Evolutionary conservation across 2,329 filamentous ascomycete genomes (phyloP), one percentile per base, ranked within the genome.

Genomic region (Alternaria gaisen): DNA sequence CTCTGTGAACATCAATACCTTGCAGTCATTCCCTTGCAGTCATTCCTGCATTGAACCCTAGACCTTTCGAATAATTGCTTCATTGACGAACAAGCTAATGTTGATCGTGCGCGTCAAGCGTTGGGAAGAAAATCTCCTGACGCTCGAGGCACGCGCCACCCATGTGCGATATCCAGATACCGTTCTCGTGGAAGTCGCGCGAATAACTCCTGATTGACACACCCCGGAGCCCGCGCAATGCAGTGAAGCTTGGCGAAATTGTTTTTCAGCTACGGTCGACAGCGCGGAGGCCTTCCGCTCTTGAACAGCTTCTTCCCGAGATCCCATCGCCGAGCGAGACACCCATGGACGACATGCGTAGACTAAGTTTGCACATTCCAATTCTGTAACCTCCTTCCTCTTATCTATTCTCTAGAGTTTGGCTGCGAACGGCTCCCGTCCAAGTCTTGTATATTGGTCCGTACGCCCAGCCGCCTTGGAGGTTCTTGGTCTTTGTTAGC

Each of bases 281-380:
- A 18, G 6, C 3, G 20, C 14, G 5, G 20, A 38, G 3, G 5
- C 14, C 5, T 24, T 24, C 5, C 30, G 10, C 36, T 34, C 30
- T 2, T 18, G 44, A 2, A 20, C 18, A 22, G 30, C 32, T 3
- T 30, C 30, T n/a, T 24, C 7, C 46, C 46, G 46, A 50, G 24
- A 30, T 20, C 38, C 24, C 32, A 56, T 56, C 18, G 57, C 52
- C 53, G 41, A 60, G 58, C 47, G 28, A 22, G 18, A 44, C 40
- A 41, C 8, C 18, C 38, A 41, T 41, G 18, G 6, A 22, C 5
- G 38, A 22, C 18, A 56, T 14, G 14, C 28, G 32, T 16, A 56
- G 30, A 22, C 56, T 51, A 24, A 34, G 24, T 30, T 60, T 12
- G 57, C 38, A 60, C 46, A 56, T 56, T 43, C 56, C 56, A 30